phyloP scores from a whole-genome alignment of 768 basidiomycete genomes.

The Leucocoprinus leucothites region DNA sequence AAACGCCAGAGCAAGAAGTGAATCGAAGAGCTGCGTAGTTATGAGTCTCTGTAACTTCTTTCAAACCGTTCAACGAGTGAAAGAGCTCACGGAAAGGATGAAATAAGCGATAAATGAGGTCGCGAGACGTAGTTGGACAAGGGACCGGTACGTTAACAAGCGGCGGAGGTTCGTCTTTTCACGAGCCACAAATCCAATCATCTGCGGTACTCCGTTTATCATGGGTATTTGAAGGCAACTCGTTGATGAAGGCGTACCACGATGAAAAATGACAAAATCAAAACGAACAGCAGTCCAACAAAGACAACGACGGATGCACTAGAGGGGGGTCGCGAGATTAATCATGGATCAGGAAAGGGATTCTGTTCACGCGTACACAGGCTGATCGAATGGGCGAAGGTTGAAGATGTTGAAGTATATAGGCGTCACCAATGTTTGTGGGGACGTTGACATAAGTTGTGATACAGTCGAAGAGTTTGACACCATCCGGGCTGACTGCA shows the following conservation, averaged over 20 bases:
- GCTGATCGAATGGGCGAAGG: constrained; percentile 53
- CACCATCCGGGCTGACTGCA: constrained; percentile 25
- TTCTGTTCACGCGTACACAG: constrained; percentile 42
- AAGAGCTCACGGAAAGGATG: constrained; percentile 30
- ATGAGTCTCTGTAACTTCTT: background rate
- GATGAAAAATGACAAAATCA: constrained; percentile 42
- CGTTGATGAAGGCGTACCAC: constrained; percentile 28
- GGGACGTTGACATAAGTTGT: constrained; percentile 40
- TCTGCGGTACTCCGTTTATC: constrained; percentile 18
- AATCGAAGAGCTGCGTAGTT: constrained; percentile 45
- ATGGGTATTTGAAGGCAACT: background rate
- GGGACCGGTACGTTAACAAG: constrained; percentile 23
- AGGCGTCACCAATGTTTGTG: constrained; percentile 47
- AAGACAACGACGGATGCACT: constrained; percentile 55
- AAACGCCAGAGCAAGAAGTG: constrained; percentile 59
- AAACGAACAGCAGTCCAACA: constrained; percentile 51
- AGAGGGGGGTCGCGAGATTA: background rate
- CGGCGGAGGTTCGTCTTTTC: constrained; percentile 26
- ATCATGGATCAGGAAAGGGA: background rate
- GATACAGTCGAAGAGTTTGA: constrained; percentile 26
- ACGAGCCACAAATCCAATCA: constrained; percentile 28
- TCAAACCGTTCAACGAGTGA: background rate
- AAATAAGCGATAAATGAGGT: constrained; percentile 32
- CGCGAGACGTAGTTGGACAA: constrained; percentile 28
- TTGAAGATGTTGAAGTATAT: constrained; percentile 47